Evolutionary conservation across 1,284 basidiomycete species (phyloP).

Genomic region (Thelephora terrestris): DNA sequence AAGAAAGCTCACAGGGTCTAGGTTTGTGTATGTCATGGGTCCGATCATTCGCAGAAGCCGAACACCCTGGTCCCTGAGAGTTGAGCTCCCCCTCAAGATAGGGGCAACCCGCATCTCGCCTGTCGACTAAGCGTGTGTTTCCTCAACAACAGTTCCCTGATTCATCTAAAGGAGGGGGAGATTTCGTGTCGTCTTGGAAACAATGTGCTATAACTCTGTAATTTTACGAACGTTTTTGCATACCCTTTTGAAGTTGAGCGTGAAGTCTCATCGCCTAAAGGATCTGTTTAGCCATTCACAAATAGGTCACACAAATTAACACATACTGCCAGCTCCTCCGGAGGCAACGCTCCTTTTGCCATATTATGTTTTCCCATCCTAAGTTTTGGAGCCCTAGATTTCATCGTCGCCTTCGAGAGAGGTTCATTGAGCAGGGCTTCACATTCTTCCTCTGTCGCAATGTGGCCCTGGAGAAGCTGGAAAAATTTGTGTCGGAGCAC

Average conservation of each 20-base stretch:
- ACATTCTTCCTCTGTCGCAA: constrained; percentile 65
- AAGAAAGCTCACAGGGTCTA: too few relatives aligned
- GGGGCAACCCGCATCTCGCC: too few relatives aligned
- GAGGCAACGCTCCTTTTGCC: constrained; percentile 71
- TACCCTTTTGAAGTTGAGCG: not conserved
- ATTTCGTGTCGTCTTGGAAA: too few relatives aligned
- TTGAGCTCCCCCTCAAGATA: too few relatives aligned
- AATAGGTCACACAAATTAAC: not conserved
- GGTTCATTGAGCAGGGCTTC: constrained; percentile 35
- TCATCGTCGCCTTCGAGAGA: constrained; percentile 14
- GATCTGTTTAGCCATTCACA: not conserved
- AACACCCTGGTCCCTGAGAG: too few relatives aligned
- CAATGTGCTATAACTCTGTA: too few relatives aligned
- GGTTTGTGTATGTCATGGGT: too few relatives aligned
- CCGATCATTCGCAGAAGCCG: too few relatives aligned
- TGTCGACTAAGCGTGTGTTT: too few relatives aligned
- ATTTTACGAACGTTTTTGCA: constrained; percentile 11
- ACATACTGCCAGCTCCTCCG: constrained; percentile 71
- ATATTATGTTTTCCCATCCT: constrained; percentile 71
- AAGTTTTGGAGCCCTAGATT: constrained; percentile 33
- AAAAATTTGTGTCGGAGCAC: constrained; percentile 85
- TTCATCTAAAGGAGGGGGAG: too few relatives aligned
- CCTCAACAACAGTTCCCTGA: too few relatives aligned
- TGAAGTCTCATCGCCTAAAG: constrained; percentile 44
- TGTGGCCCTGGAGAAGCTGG: constrained; percentile 66